Base-by-base conservation (phyloP, 306 rosid species). In the Fragaria nilgerrensis region DNA sequence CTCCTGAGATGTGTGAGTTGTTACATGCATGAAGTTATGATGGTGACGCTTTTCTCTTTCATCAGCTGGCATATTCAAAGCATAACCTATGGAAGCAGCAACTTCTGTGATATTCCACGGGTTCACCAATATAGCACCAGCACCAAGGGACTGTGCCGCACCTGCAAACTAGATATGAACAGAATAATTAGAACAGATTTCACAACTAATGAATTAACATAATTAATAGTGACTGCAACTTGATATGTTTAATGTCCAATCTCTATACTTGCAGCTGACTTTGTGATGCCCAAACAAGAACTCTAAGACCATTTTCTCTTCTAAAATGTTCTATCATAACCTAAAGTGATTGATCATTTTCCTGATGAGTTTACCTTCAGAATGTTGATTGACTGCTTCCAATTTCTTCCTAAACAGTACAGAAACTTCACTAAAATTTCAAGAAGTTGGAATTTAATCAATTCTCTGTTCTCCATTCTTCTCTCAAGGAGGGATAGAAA, bases 121-220 rank as follows among this genome's bases (percentile, higher is more conserved):
- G 82, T 95, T 95, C 67, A 92, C 96, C 82, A 95, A 95, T 80
- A 95, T 52, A 77, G 98, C 98, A 61, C 98, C 98, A 10, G 97
- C 97, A 44, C 98, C 98, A 79, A 95, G 97, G 65, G 97, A 92
- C 87, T 95, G 98, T 48, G 98, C 98, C 43, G 97, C 97, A 43
- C 98, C 98, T 80, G 98, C 98, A 90, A 95, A 95, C 98, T 95
- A 88, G 76, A 56, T 52, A 78, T 62, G 22, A 68, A 29, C 70
- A 76, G 49, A 56, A 72, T 70, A 56, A 77, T 77, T 82, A 75
- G 59, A 81, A 41, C 45, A 62, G 45, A 65, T 74, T 43, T 73
- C 13, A 5, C 44, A 78, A 63, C 32, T 29, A 5, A 69, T 5
- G 20, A 29, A 70, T 13, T 58, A 39, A 6, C 13, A 32, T 10